Conservation (phyloP, 2,329 filamentous ascomycete species). For the Colletotrichum incanum region DNA sequence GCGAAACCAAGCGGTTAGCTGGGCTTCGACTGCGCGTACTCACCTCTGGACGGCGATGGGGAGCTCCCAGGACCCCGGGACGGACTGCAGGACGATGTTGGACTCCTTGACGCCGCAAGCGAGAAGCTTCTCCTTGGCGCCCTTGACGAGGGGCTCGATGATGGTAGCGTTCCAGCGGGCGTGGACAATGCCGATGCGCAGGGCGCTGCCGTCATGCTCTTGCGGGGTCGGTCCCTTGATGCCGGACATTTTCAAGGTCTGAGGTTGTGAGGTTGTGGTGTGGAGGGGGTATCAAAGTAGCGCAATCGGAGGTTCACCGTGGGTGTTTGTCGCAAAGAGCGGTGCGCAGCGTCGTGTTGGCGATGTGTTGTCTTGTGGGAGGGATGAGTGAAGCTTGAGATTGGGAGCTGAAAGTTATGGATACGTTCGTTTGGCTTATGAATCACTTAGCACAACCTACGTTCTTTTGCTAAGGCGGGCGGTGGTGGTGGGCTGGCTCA, state of each 20-base stretch:
- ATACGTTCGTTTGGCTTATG: conserved; percentile 19
- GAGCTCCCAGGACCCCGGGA: conserved; percentile 95
- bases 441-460: conserved; percentile 2
- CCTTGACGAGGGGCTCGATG: conserved; percentile 87
- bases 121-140: conserved; percentile 83
- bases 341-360: not conserved
- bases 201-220: conserved; percentile 76
- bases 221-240: conserved; percentile 72
- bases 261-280: conserved; percentile 7
- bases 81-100: conserved; percentile 91
- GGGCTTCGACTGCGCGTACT: conserved; percentile 45
- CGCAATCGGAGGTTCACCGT: conserved; percentile 2
- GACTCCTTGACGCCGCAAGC: conserved; percentile 86
- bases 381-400: not conserved
- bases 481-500: conserved; percentile 14
- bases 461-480: conserved; percentile 1
- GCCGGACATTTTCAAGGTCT: conserved; percentile 61
- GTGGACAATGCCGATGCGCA: conserved; percentile 96
- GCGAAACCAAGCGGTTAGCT: not conserved
- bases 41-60: conserved; percentile 91
- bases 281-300: conserved; percentile 13
- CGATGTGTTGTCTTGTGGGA: conserved; percentile 1
- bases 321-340: not conserved
- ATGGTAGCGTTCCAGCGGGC: conserved; percentile 94
- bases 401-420: conserved; percentile 5